A percentile compares a stretch with the other conserved stretches of the same genome.
Conservation (phyloP, 2,329 filamentous ascomycete species). For the Dendrostoma leiphaemia region DNA sequence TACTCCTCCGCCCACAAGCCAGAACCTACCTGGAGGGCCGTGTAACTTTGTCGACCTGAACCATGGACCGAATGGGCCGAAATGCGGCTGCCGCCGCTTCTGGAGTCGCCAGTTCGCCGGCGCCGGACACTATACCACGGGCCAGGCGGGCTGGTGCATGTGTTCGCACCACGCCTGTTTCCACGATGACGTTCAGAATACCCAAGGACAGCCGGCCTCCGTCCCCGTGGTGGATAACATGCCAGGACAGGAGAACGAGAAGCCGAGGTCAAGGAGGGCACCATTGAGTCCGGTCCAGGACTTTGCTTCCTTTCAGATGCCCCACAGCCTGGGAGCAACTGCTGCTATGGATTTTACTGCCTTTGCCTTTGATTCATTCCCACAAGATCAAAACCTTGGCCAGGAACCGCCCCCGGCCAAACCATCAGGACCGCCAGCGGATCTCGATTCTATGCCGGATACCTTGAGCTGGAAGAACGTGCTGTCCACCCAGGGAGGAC, state of each 20-base stretch:
- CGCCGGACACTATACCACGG: slow-evolving; percentile 30
- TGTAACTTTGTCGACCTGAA: slow-evolving; percentile 59
- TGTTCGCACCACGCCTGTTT: slow-evolving; percentile 63
- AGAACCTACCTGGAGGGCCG: slow-evolving; percentile 46
- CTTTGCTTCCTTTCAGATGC: slow-evolving; percentile 38
- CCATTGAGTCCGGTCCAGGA: slow-evolving; percentile 53
- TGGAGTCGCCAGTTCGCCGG: slow-evolving; percentile 46
- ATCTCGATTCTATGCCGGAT: slow-evolving; percentile 47
- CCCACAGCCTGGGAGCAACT: slow-evolving; percentile 34
- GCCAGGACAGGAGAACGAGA: slow-evolving; percentile 51
- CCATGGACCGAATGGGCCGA: slow-evolving; percentile 48
- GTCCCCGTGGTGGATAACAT: slow-evolving; percentile 16
- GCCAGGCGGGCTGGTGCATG: slow-evolving; percentile 56
- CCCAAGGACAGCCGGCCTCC: slow-evolving; percentile 20
- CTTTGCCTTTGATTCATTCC: slow-evolving; percentile 32
- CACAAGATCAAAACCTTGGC: slow-evolving; percentile 30
- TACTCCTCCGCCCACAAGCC: slow-evolving; percentile 21
- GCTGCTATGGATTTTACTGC: slow-evolving; percentile 39
- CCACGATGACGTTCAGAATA: slow-evolving; percentile 47
- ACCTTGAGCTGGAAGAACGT: slow-evolving; percentile 51
- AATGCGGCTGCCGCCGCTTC: slow-evolving; percentile 61
- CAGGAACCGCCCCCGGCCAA: slow-evolving; percentile 10
- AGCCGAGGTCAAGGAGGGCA: slow-evolving; percentile 44
- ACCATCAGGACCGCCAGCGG: slow-evolving; percentile 10
- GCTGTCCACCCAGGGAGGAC: slow-evolving; percentile 37